These are phyloP conservation scores for Aspergillus conjunctus DNA, from an alignment of 495 filamentous ascomycete species.

Conservation along the genomic window DNA sequence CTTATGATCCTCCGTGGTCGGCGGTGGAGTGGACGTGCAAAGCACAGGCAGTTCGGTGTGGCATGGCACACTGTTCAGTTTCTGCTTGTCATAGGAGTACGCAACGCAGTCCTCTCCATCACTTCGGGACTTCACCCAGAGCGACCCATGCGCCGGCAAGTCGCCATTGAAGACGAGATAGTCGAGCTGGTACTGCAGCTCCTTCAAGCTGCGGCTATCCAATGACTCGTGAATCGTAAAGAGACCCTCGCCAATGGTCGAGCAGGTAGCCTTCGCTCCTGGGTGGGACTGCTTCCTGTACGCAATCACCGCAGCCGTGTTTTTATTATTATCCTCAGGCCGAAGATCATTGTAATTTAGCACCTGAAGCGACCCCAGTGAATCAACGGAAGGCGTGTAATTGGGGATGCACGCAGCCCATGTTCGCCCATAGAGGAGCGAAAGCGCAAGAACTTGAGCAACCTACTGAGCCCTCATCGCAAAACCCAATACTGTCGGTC, in stretches of 20 bases:
- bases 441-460: neutral
- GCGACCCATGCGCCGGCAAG: constrained; percentile 7
- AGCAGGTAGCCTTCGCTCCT: constrained; percentile 20
- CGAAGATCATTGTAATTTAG: constrained; percentile 33
- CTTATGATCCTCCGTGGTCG: constrained; percentile 25
- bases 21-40: constrained; percentile 29
- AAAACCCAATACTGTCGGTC: neutral
- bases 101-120: constrained; percentile 14
- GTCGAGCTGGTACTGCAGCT: constrained; percentile 29
- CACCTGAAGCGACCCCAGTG: constrained; percentile 24
- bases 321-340: constrained; percentile 26
- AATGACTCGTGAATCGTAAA: constrained; percentile 8
- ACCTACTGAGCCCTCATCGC: neutral
- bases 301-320: constrained; percentile 26
- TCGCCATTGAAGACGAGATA: constrained; percentile 25
- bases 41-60: constrained; percentile 21
- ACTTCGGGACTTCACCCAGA: constrained; percentile 20
- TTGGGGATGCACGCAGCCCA: constrained; percentile 8
- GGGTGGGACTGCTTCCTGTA: constrained; percentile 15
- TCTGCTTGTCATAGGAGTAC: constrained; percentile 17
- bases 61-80: constrained; percentile 15
- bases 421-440: constrained; percentile 4
- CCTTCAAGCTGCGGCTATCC: constrained; percentile 9
- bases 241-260: constrained; percentile 28
- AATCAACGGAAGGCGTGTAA: constrained; percentile 6